Evolutionary conservation across 495 filamentous ascomycete genomes (phyloP).

Genomic region (Ascobolus immersus): DNA sequence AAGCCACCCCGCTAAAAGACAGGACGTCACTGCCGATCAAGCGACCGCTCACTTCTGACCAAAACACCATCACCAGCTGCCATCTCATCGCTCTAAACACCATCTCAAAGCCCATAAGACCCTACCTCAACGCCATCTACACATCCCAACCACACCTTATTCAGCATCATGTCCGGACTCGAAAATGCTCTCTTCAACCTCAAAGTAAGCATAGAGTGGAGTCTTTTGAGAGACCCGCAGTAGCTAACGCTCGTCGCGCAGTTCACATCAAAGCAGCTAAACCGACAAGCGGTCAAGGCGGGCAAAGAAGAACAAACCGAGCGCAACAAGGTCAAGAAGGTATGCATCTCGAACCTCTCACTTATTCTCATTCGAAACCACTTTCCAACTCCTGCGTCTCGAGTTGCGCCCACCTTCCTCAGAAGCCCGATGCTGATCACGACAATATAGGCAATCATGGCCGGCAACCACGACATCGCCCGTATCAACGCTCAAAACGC

Average conservation of each 20-base stretch:
- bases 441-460: conserved; percentile 27
- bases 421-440: conserved; percentile 2
- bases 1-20: no score
- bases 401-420: neutral
- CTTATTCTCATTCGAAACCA: conserved; percentile 1
- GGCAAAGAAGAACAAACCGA: conserved; percentile 58
- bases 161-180: conserved; percentile 29
- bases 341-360: conserved; percentile 15
- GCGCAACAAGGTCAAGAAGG: conserved; percentile 64
- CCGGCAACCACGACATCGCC: conserved; percentile 47
- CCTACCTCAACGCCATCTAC: no score
- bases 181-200: conserved; percentile 42
- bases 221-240: no score
- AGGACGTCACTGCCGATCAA: no score
- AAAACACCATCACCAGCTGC: no score
- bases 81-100: no score
- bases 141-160: neutral
- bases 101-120: no score
- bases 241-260: conserved; percentile 14
- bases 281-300: conserved; percentile 55
- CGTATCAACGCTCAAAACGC: conserved; percentile 68
- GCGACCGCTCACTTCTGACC: no score
- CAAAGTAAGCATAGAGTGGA: conserved; percentile 24
- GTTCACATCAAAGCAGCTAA: conserved; percentile 69
- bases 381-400: neutral